Evolutionary conservation across 2,329 filamentous ascomycete species (phyloP).

Genomic region (Tetracladium maxilliforme): DNA sequence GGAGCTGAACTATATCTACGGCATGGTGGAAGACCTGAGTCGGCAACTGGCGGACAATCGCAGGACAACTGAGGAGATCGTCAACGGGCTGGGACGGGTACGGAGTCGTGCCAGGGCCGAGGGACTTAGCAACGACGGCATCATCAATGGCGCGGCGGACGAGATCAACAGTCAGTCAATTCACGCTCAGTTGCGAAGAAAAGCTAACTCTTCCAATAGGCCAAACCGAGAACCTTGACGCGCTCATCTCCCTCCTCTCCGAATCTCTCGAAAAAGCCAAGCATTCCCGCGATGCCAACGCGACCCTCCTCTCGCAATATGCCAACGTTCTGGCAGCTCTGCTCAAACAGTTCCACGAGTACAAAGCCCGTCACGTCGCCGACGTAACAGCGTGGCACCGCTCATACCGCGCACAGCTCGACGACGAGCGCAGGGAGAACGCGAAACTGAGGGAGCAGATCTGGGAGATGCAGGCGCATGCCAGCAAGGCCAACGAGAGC

Average conservation of each 20-base stretch:
- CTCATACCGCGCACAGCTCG: constrained; percentile 49
- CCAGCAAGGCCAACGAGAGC: constrained; percentile 38
- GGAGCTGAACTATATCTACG: constrained; percentile 53
- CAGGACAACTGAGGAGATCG: constrained; percentile 46
- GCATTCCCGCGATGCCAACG: constrained; percentile 44
- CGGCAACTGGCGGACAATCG: constrained; percentile 47
- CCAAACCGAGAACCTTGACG: constrained; percentile 44
- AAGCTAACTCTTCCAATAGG: constrained; percentile 18
- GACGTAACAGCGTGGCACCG: constrained; percentile 52
- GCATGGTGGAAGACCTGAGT: constrained; percentile 52
- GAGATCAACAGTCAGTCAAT: constrained; percentile 34
- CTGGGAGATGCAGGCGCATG: constrained; percentile 50
- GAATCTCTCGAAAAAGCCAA: constrained; percentile 48
- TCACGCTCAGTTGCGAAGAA: constrained; percentile 5
- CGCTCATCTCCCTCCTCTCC: constrained; percentile 42
- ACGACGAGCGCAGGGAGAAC: constrained; percentile 51
- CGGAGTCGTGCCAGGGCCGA: constrained; percentile 38
- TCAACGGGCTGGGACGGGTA: constrained; percentile 45
- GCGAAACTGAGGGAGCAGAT: constrained; percentile 47
- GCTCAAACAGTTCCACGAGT: constrained; percentile 49
- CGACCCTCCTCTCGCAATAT: constrained; percentile 36
- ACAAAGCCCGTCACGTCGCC: constrained; percentile 46
- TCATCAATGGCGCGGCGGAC: constrained; percentile 38
- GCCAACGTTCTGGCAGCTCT: constrained; percentile 39
- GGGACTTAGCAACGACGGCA: constrained; percentile 39